These are phyloP conservation scores for Hypoxylon rickii DNA, from an alignment of 495 filamentous ascomycete species.

Conservation along the genomic window DNA sequence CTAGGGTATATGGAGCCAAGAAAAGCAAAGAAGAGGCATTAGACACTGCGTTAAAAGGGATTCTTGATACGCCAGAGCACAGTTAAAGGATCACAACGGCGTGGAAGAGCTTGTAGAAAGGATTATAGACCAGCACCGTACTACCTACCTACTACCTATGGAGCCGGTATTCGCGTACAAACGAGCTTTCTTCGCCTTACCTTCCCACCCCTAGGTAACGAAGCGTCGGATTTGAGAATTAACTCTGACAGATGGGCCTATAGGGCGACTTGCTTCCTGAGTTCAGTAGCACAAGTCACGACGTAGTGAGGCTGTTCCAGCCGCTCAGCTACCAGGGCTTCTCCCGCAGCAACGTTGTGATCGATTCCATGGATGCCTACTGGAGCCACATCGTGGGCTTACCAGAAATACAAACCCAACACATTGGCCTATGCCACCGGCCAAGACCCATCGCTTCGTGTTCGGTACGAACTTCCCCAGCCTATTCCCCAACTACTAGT, in stretches of 20 bases:
- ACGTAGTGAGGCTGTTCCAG: not conserved
- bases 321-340: not conserved
- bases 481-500: not conserved
- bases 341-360: slow-evolving; percentile 1
- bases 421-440: not conserved
- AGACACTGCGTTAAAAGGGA: too few relatives aligned
- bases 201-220: too few relatives aligned
- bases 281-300: not conserved
- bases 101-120: too few relatives aligned
- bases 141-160: too few relatives aligned
- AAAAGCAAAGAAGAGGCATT: too few relatives aligned
- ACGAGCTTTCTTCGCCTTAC: too few relatives aligned
- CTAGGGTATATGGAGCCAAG: not conserved
- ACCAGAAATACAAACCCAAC: not conserved
- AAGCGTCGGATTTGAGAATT: not conserved
- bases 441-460: slow-evolving; percentile 4
- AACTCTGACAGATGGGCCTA: not conserved
- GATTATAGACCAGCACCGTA: too few relatives aligned
- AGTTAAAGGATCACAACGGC: too few relatives aligned
- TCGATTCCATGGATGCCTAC: not conserved
- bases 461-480: not conserved
- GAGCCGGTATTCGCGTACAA: too few relatives aligned
- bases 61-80: too few relatives aligned
- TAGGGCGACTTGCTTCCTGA: not conserved
- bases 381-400: slow-evolving; percentile 14